Evolutionary conservation across 352 stramenopile species (phyloP), one percentile per base, ranked within the genome.

Genomic region (Phytophthora colocasiae): DNA sequence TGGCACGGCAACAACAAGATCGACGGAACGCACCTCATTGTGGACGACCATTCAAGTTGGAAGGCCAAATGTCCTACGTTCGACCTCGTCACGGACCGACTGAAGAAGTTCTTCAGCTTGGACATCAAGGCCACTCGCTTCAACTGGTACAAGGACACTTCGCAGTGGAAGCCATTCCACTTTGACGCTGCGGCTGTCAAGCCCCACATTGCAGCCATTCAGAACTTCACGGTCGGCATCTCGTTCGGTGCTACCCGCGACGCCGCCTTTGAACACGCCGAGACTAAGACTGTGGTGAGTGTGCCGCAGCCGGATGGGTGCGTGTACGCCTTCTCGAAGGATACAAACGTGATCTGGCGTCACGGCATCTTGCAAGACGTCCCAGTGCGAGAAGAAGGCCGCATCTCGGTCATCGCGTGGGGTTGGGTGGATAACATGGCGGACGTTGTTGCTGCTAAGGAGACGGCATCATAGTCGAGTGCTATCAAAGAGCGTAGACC

Each of bases 191-290:
- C 93, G 2, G 95, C 93, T n/a, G 96, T 97, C 55, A 98, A 98
- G 80, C 90, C 89, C 0, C 75, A 95, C 63, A 87, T 97, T 60
- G 95, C 93, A 1, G 85, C 77, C 19, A 96, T 90, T 58, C 93
- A 98, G 72, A 98, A 98, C 66, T 98, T 98, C 59, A 98, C 95
- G 24, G 87, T 98, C n/a, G 94, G 88, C 38, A 90, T 97, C n/a
- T 97, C 83, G 43, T 98, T 98, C 70, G 95, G 95, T 26, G 87
- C 82, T 2, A 97, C 88, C 19, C 87, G 93, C 34, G 93, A 98
- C 69, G 81, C 96, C 3, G 92, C 93, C 22, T 98, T 98, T 61
- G 77, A 98, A 58, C 81, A 96, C 59, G 91, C 89, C 9, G 61
- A 78, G 40, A 92, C 80, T 19, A 89, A 90, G 51, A 90, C 83